Percentiles rank a stretch among this genome's conserved stretches.
phyloP scores from a whole-genome alignment of 345 rosid species.

The Cochlearia excelsa region DNA sequence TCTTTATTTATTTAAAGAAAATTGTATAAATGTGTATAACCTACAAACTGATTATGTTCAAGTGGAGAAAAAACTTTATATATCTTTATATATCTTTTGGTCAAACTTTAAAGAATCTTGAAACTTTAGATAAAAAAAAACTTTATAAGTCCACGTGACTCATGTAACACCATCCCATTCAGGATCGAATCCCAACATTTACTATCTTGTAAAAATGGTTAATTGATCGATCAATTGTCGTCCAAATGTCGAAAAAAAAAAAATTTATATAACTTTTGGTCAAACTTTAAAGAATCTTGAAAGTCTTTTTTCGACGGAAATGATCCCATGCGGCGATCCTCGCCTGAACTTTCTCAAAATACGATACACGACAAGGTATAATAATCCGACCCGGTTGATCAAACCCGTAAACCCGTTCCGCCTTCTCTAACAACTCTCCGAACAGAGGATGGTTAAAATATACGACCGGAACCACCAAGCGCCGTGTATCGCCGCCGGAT shows the following conservation, averaged over 20 bases:
- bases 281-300: slow-evolving; percentile 23
- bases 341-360: slow-evolving; percentile 74
- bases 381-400: slow-evolving; percentile 70
- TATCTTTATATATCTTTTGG: too few relatives aligned
- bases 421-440: slow-evolving; percentile 62
- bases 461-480: slow-evolving; percentile 68
- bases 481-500: slow-evolving; percentile 43
- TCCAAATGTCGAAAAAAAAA: too few relatives aligned
- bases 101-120: slow-evolving; percentile 22
- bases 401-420: slow-evolving; percentile 74
- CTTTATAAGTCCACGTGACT: too few relatives aligned
- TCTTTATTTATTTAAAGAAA: too few relatives aligned
- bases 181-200: too few relatives aligned
- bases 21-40: too few relatives aligned
- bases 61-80: too few relatives aligned
- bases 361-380: slow-evolving; percentile 71
- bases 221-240: too few relatives aligned
- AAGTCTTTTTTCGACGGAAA: slow-evolving; percentile 29
- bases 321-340: slow-evolving; percentile 64
- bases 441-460: slow-evolving; percentile 86
- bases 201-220: too few relatives aligned
- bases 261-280: too few relatives aligned
- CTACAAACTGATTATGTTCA: too few relatives aligned
- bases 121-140: neutral
- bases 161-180: too few relatives aligned